phyloP scores from a whole-genome alignment of 208 protist genomes.

The Acanthamoeba lenticulata region DNA sequence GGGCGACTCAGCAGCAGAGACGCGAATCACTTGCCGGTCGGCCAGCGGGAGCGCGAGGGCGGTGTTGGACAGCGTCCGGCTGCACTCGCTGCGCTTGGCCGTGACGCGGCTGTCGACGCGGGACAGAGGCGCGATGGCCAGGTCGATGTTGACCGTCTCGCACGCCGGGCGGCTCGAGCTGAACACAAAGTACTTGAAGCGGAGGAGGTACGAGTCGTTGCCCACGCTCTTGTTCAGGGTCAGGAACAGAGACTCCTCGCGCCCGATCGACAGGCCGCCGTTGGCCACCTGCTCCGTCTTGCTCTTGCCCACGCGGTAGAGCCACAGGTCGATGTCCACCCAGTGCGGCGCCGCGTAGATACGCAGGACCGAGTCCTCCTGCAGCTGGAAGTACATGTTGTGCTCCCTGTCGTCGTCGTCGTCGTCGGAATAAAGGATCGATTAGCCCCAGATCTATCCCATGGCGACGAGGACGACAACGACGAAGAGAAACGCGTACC shows the following conservation, averaged over 20 bases:
- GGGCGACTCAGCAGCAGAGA: neutral
- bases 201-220: slow-evolving; percentile 49
- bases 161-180: neutral
- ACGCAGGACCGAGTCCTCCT: slow-evolving; percentile 40
- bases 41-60: neutral
- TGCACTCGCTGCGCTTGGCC: neutral
- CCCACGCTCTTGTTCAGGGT: slow-evolving; percentile 26
- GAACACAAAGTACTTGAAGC: slow-evolving; percentile 61
- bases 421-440: neutral
- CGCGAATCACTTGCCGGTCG: neutral
- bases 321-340: slow-evolving; percentile 64
- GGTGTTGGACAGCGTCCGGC: neutral
- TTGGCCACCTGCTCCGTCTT: slow-evolving; percentile 54
- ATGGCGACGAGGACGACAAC: neutral
- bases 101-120: neutral
- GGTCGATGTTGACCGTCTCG: slow-evolving; percentile 64
- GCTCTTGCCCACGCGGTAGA: slow-evolving; percentile 14
- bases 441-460: neutral
- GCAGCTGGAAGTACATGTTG: slow-evolving; percentile 48
- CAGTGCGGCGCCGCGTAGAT: slow-evolving; percentile 56
- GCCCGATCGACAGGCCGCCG: slow-evolving; percentile 35
- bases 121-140: neutral
- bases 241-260: slow-evolving; percentile 54
- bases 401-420: neutral
- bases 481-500: neutral